Conservation (phyloP, 441 rosid species). For the Mallotus japonicus region DNA sequence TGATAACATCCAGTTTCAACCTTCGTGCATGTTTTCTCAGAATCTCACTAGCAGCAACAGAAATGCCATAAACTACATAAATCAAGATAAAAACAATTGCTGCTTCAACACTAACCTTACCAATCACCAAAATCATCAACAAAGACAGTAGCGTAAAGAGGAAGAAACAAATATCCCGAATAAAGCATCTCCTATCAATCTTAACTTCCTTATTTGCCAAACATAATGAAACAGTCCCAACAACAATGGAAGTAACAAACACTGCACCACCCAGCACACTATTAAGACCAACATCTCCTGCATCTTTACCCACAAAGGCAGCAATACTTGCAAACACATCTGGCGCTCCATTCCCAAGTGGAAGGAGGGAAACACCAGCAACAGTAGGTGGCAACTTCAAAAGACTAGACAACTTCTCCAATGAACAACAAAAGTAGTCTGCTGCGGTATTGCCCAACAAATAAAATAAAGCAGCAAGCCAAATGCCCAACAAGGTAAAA, state of each 20-base stretch:
- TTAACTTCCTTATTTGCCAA: slow-evolving; percentile 63
- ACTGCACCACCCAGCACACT: slow-evolving; percentile 90
- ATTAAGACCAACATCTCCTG: slow-evolving; percentile 80
- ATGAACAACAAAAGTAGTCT: slow-evolving; percentile 79
- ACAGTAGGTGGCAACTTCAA: slow-evolving; percentile 77
- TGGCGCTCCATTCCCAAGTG: slow-evolving; percentile 92
- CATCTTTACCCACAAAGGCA: slow-evolving; percentile 69
- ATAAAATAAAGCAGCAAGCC: slow-evolving; percentile 82
- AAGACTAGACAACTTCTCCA: slow-evolving; percentile 79
- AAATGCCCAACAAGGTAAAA: slow-evolving; percentile 46
- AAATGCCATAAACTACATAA: slow-evolving; percentile 63
- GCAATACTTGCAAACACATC: slow-evolving; percentile 96
- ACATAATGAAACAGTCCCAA: slow-evolving; percentile 65
- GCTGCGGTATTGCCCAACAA: slow-evolving; percentile 91
- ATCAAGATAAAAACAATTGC: slow-evolving; percentile 68
- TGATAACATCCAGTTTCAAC: slow-evolving; percentile 60
- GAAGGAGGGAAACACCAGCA: slow-evolving; percentile 86
- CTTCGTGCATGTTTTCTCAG: slow-evolving; percentile 62
- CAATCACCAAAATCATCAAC: slow-evolving; percentile 55
- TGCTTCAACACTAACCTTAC: slow-evolving; percentile 55
- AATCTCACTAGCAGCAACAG: slow-evolving; percentile 80
- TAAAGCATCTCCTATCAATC: slow-evolving; percentile 75
- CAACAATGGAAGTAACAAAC: slow-evolving; percentile 80
- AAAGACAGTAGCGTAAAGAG: slow-evolving; percentile 50
- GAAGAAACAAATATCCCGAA: slow-evolving; percentile 79